phyloP scores from a whole-genome alignment of 176 grass and related monocot genomes.

The Oryza australiensis region DNA sequence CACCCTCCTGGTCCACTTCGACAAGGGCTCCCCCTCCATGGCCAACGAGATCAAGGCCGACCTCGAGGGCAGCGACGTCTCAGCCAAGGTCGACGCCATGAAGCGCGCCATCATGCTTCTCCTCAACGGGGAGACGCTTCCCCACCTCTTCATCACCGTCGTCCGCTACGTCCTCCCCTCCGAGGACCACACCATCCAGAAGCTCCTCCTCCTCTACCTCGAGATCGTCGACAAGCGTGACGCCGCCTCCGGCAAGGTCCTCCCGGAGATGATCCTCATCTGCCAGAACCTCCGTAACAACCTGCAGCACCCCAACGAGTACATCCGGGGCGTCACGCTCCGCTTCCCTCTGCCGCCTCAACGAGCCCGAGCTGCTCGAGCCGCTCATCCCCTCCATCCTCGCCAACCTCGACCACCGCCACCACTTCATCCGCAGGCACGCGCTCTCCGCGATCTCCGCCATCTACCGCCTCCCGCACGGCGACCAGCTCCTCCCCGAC shows the following conservation, averaged over 20 bases:
- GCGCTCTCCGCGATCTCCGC: slow-evolving; percentile 56
- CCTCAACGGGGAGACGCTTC: slow-evolving; percentile 55
- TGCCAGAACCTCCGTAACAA: slow-evolving; percentile 93
- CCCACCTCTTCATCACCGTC: slow-evolving; percentile 69
- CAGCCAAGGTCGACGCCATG: slow-evolving; percentile 56
- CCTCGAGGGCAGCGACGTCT: slow-evolving; percentile 52
- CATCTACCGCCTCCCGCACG: slow-evolving; percentile 57
- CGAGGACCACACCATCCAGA: slow-evolving; percentile 71
- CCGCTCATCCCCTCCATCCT: slow-evolving; percentile 68
- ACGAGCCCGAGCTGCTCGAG: slow-evolving; percentile 67
- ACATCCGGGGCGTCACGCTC: slow-evolving; percentile 73
- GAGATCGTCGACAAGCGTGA: slow-evolving; percentile 63
- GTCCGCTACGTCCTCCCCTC: slow-evolving; percentile 66
- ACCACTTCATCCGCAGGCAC: slow-evolving; percentile 69
- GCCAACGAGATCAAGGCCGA: slow-evolving; percentile 69
- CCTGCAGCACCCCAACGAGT: slow-evolving; percentile 81
- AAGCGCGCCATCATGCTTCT: slow-evolving; percentile 67
- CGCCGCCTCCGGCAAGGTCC: slow-evolving; percentile 44
- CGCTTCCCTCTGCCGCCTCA: slow-evolving; percentile 69
- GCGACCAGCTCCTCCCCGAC: slow-evolving; percentile 68
- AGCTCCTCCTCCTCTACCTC: slow-evolving; percentile 67
- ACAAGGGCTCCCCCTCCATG: slow-evolving; percentile 61
- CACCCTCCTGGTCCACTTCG: slow-evolving; percentile 68
- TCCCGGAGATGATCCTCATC: slow-evolving; percentile 96
- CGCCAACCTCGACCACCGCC: slow-evolving; percentile 72